phyloP scores from a whole-genome alignment of 2,329 filamentous ascomycete species.

The Arthroderma sp. region DNA sequence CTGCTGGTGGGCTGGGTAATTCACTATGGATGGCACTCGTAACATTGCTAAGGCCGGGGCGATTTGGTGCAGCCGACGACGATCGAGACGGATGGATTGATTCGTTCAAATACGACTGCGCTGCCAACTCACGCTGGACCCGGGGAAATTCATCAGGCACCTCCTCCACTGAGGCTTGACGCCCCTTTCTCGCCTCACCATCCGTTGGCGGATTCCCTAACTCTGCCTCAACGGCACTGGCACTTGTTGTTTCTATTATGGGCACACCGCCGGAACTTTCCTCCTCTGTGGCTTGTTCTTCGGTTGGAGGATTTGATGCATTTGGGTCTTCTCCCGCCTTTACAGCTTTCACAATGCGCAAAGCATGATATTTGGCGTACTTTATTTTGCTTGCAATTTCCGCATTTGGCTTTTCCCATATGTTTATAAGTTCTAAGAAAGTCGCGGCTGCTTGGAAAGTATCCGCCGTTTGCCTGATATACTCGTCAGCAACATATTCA shows the following conservation, averaged over 20 bases:
- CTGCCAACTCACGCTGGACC: conserved; percentile 31
- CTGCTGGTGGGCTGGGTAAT: conserved; percentile 10
- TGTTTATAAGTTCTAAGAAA: conserved; percentile 75
- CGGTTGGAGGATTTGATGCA: conserved; percentile 56
- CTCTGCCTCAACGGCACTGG: conserved; percentile 14
- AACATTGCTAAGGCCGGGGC: conserved; percentile 5
- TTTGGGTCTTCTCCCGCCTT: conserved; percentile 89
- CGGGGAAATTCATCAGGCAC: conserved; percentile 44
- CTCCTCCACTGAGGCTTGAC: conserved; percentile 47
- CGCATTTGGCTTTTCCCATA: conserved; percentile 64
- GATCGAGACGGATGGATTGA: conserved; percentile 38
- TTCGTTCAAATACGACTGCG: conserved; percentile 36
- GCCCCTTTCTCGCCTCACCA: conserved; percentile 36
- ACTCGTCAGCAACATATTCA: not conserved
- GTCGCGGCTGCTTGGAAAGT: conserved; percentile 87
- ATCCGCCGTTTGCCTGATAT: conserved; percentile 67
- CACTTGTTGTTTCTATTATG: conserved; percentile 49
- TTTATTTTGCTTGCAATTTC: conserved; percentile 81
- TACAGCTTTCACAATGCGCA: conserved; percentile 79
- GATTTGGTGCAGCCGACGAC: conserved; percentile 24
- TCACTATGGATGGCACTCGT: conserved; percentile 15
- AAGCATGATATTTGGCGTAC: conserved; percentile 90
- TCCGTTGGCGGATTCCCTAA: conserved; percentile 24
- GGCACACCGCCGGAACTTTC: conserved; percentile 22
- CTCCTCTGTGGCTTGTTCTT: conserved; percentile 38